Conservation (phyloP, 495 filamentous ascomycete genomes). For the Neurospora sp. region DNA sequence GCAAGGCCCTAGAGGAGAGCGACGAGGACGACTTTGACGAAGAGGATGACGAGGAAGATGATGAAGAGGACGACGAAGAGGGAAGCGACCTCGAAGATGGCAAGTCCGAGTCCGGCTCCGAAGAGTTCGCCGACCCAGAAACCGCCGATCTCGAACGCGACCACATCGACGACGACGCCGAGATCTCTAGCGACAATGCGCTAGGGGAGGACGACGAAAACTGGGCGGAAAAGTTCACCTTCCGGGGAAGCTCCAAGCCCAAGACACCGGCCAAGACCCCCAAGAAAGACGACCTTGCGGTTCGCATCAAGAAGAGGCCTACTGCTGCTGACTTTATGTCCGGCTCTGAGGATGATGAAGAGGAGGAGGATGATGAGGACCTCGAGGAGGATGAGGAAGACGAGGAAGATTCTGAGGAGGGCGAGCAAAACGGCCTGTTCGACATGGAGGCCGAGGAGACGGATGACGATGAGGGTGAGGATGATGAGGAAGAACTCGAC, state of each 20-base stretch:
- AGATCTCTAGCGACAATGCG: slow-evolving; percentile 54
- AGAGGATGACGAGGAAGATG: slow-evolving; percentile 31
- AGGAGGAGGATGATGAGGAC: slow-evolving; percentile 3
- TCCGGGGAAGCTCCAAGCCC: slow-evolving; percentile 43
- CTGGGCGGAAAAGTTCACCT: slow-evolving; percentile 40
- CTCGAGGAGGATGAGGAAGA: slow-evolving; percentile 19
- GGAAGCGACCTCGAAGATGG: slow-evolving; percentile 8
- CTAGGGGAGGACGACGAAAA: slow-evolving; percentile 46
- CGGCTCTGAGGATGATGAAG: slow-evolving; percentile 29
- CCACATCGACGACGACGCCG: slow-evolving; percentile 40
- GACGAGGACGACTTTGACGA: slow-evolving; percentile 28
- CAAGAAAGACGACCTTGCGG: slow-evolving; percentile 4
- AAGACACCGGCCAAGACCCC: slow-evolving; percentile 15
- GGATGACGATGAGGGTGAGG: slow-evolving; percentile 12
- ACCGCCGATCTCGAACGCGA: slow-evolving; percentile 35
- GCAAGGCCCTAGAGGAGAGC: slow-evolving; percentile 50
- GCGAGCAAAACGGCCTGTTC: slow-evolving; percentile 11
- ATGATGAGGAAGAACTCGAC: slow-evolving; percentile 16
- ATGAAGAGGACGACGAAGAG: slow-evolving; percentile 16
- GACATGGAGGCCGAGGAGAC: slow-evolving; percentile 15
- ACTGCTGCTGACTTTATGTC: slow-evolving; percentile 44
- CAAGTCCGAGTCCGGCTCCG: slow-evolving; percentile 18
- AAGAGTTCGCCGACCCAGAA: slow-evolving; percentile 39
- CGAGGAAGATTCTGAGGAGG: slow-evolving; percentile 22
- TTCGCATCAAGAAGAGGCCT: slow-evolving; percentile 22